Conservation (phyloP, 83 land plant genomes). For the Picea abies region DNA sequence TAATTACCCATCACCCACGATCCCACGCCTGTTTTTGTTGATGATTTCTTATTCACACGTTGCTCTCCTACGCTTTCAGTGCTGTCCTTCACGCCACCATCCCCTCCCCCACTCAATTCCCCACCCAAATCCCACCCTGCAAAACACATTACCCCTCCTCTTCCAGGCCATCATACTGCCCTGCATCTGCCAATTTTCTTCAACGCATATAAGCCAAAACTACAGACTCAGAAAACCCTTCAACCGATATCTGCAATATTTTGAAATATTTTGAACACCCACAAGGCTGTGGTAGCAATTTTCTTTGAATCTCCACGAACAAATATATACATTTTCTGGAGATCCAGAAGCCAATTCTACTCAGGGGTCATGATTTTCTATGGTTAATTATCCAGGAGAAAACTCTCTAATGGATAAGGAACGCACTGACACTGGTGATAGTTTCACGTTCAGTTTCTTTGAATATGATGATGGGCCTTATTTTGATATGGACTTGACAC, state of each 20-base stretch:
- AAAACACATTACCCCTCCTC: no score
- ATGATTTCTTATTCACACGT: no score
- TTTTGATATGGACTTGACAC: background rate
- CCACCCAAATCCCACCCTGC: no score
- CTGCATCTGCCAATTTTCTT: background rate
- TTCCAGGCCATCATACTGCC: background rate
- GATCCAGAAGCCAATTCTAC: no score
- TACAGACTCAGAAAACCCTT: background rate
- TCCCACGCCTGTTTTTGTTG: no score
- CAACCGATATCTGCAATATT: background rate
- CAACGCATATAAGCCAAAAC: background rate
- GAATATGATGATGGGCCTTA: conserved; percentile 9
- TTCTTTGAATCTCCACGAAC: no score
- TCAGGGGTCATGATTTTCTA: background rate
- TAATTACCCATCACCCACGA: no score
- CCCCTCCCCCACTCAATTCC: no score
- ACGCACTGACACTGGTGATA: background rate
- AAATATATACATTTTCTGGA: no score
- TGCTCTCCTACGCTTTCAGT: no score
- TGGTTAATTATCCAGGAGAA: background rate
- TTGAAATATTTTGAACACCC: background rate
- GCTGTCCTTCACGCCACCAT: no score
- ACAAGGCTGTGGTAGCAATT: background rate
- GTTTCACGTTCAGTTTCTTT: conserved; percentile 5
- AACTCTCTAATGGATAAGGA: background rate